phyloP scores from a whole-genome alignment of 2,329 filamentous ascomycete species.

The Colletotrichum sp. region DNA sequence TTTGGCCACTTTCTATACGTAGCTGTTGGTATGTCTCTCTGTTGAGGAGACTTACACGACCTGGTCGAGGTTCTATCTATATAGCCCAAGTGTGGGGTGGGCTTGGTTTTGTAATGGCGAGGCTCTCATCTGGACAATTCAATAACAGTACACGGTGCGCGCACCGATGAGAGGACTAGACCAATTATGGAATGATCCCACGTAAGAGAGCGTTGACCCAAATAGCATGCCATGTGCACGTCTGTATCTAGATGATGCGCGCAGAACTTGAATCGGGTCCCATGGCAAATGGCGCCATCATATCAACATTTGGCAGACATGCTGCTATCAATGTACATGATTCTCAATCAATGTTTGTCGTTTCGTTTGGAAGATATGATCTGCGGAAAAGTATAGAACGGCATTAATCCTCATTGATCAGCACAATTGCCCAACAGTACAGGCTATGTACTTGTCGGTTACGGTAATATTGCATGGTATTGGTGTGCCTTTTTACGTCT shows the following conservation, averaged over 20 bases:
- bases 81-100: constrained; percentile 54
- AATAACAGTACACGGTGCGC: constrained; percentile 29
- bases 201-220: background rate
- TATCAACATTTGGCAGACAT: background rate
- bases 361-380: background rate
- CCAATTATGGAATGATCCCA: background rate
- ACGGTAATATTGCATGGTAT: background rate
- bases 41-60: constrained; percentile 52
- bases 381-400: background rate
- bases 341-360: background rate
- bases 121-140: constrained; percentile 24
- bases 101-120: constrained; percentile 31
- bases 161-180: constrained; percentile 41
- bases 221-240: background rate
- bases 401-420: background rate
- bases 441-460: background rate
- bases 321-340: background rate
- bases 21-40: constrained; percentile 32
- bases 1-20: constrained; percentile 43
- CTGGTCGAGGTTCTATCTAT: constrained; percentile 60
- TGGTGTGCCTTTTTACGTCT: background rate
- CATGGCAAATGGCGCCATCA: background rate
- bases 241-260: background rate
- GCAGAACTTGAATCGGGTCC: background rate
- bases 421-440: background rate